Percentiles rank a stretch among this genome's conserved stretches.
phyloP scores from a whole-genome alignment of 495 filamentous ascomycete genomes.

The Corynascus novoguineensis region DNA sequence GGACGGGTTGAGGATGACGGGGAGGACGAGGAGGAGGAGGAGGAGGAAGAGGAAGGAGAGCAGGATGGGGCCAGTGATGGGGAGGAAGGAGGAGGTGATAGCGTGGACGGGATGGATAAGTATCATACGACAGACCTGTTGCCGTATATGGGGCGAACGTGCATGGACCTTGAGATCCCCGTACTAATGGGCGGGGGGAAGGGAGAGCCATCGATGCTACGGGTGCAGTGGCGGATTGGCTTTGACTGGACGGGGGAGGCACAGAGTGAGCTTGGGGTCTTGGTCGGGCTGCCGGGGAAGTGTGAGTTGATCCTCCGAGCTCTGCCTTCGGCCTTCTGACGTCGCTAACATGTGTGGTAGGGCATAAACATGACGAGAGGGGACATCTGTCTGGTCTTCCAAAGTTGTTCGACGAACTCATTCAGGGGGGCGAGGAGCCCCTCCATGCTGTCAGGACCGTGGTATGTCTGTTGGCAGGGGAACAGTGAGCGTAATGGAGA shows the following conservation, averaged over 20 bases:
- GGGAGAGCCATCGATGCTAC: conserved; percentile 26
- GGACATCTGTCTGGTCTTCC: conserved; percentile 46
- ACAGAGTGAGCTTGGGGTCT: conserved; percentile 43
- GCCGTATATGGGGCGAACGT: conserved; percentile 40
- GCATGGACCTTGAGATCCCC: conserved; percentile 38
- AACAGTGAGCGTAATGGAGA: conserved; percentile 18
- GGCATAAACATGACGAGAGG: conserved; percentile 47
- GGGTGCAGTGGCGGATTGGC: conserved; percentile 51
- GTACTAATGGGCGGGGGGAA: conserved; percentile 9
- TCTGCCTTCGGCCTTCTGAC: neutral
- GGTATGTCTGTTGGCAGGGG: conserved; percentile 46
- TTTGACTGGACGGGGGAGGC: conserved; percentile 64
- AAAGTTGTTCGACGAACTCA: conserved; percentile 46
- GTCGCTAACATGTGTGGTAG: conserved; percentile 32
- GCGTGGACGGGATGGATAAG: conserved; percentile 10
- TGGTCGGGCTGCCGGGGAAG: conserved; percentile 43
- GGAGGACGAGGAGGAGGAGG: conserved; percentile 19
- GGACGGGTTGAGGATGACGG: too few relatives aligned
- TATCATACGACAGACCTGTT: conserved; percentile 26
- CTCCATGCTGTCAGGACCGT: conserved; percentile 48
- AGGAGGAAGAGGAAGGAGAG: conserved; percentile 14
- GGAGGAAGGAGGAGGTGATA: conserved; percentile 2
- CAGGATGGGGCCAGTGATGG: conserved; percentile 10
- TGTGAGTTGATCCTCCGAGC: conserved; percentile 44
- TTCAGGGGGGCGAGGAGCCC: conserved; percentile 45